These are phyloP conservation scores for Rhodotorula toruloides DNA, from an alignment of 768 basidiomycete genomes.

Conservation along the genomic window DNA sequence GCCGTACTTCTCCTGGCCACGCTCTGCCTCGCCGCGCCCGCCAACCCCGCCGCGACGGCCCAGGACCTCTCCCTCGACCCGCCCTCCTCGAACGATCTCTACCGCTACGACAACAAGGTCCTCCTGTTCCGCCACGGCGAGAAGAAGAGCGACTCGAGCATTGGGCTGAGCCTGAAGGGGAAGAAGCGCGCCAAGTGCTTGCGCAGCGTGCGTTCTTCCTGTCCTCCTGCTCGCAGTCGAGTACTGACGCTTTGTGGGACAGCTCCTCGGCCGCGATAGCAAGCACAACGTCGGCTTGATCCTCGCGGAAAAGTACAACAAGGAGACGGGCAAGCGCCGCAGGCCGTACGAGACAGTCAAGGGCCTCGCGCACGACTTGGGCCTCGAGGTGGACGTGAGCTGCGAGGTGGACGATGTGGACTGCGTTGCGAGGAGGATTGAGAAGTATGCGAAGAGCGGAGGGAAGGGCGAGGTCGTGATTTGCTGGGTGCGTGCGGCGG, in stretches of 20 bases:
- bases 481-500: conserved; percentile 33
- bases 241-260: neutral
- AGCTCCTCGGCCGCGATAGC: conserved; percentile 5
- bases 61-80: neutral
- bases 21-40: neutral
- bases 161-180: conserved; percentile 19
- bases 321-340: conserved; percentile 5
- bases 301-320: conserved; percentile 32
- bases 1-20: neutral
- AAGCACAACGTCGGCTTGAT: conserved; percentile 32
- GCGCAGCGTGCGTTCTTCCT: conserved; percentile 6
- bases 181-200: conserved; percentile 36
- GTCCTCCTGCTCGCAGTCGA: neutral
- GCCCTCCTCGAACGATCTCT: neutral
- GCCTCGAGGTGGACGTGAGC: conserved; percentile 23
- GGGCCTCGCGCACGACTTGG: conserved; percentile 25
- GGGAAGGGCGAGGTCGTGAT: conserved; percentile 29
- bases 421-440: conserved; percentile 21
- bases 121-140: conserved; percentile 38
- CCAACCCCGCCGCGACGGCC: neutral
- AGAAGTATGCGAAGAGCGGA: conserved; percentile 13
- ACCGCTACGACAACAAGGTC: conserved; percentile 21
- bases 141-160: conserved; percentile 14
- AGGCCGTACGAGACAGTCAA: conserved; percentile 36
- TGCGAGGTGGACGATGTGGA: conserved; percentile 33